Evolutionary conservation across 2,329 filamentous ascomycete species (phyloP).

Genomic region (Mycocentrospora acerina): DNA sequence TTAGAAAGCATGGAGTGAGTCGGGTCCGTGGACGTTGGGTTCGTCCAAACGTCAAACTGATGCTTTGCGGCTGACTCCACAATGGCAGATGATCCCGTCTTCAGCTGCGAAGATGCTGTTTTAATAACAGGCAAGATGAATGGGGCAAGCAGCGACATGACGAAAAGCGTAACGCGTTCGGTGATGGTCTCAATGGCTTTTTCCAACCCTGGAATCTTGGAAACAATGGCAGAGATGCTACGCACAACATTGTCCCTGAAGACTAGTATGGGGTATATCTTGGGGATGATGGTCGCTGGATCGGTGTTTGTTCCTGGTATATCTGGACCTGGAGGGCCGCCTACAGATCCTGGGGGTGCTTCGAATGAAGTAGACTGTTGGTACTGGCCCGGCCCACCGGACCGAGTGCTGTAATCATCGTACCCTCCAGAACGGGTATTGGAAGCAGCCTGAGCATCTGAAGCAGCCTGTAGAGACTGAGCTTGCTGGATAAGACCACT

Average conservation of each 20-base stretch:
- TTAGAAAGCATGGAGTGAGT: slow-evolving; percentile 56
- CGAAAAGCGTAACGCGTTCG: slow-evolving; percentile 88
- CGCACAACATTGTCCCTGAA: slow-evolving; percentile 95
- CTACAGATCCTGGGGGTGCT: slow-evolving; percentile 48
- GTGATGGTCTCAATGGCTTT: slow-evolving; percentile 89
- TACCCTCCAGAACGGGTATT: slow-evolving; percentile 45
- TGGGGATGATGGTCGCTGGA: slow-evolving; percentile 46
- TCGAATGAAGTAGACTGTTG: slow-evolving; percentile 38
- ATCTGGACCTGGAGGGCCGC: slow-evolving; percentile 49
- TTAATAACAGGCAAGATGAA: slow-evolving; percentile 92
- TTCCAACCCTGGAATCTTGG: slow-evolving; percentile 90
- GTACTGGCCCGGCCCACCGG: slow-evolving; percentile 44
- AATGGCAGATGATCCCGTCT: slow-evolving; percentile 77
- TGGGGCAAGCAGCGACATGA: slow-evolving; percentile 85
- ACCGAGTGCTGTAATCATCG: slow-evolving; percentile 42
- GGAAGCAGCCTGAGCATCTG: slow-evolving; percentile 50
- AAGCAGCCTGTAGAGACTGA: slow-evolving; percentile 47
- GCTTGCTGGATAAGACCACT: slow-evolving; percentile 51
- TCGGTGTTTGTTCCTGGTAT: slow-evolving; percentile 83
- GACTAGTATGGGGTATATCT: slow-evolving; percentile 92
- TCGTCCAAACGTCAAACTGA: slow-evolving; percentile 54
- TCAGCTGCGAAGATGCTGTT: slow-evolving; percentile 78
- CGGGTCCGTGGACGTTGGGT: slow-evolving; percentile 50
- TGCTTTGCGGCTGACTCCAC: slow-evolving; percentile 55
- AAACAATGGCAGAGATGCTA: slow-evolving; percentile 78